phyloP scores from a whole-genome alignment of 805 yeast species.

The Lachancea cidri region DNA sequence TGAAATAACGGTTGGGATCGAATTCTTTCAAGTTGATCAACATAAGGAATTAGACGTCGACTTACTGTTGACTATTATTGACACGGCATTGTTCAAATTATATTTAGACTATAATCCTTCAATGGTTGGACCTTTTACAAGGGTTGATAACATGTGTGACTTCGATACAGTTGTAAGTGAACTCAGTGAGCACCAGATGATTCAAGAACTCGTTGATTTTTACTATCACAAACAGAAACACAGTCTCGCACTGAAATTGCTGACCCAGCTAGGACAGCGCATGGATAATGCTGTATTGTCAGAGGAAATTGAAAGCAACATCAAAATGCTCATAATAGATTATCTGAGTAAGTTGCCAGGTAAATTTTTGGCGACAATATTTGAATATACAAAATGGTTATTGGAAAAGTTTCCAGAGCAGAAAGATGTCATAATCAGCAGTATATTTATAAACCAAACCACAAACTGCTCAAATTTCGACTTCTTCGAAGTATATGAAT shows the following conservation, averaged over 20 bases:
- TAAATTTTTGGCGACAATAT: constrained; percentile 46
- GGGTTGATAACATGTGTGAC: constrained; percentile 73
- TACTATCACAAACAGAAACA: constrained; percentile 61
- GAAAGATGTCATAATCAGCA: constrained; percentile 33
- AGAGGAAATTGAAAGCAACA: constrained; percentile 12
- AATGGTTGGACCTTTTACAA: constrained; percentile 74
- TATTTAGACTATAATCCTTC: constrained; percentile 65
- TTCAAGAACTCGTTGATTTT: constrained; percentile 72
- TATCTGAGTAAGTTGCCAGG: constrained; percentile 54
- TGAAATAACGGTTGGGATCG: constrained; percentile 18
- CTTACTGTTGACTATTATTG: constrained; percentile 47
- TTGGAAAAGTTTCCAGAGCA: constrained; percentile 33
- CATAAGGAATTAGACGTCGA: constrained; percentile 34
- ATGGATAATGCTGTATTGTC: constrained; percentile 6
- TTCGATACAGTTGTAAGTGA: constrained; percentile 52
- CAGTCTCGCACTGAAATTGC: constrained; percentile 57
- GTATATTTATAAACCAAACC: constrained; percentile 62
- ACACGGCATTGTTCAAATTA: constrained; percentile 71
- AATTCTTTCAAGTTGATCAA: constrained; percentile 28
- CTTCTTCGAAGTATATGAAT: constrained; percentile 48
- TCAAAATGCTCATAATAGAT: constrained; percentile 32
- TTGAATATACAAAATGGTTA: constrained; percentile 50
- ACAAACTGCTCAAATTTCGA: constrained; percentile 56
- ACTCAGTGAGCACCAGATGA: constrained; percentile 43
- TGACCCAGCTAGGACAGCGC: constrained; percentile 32